These are phyloP conservation scores for Globisporangium spinosum DNA, from an alignment of 352 stramenopile species.

Conservation along the genomic window DNA sequence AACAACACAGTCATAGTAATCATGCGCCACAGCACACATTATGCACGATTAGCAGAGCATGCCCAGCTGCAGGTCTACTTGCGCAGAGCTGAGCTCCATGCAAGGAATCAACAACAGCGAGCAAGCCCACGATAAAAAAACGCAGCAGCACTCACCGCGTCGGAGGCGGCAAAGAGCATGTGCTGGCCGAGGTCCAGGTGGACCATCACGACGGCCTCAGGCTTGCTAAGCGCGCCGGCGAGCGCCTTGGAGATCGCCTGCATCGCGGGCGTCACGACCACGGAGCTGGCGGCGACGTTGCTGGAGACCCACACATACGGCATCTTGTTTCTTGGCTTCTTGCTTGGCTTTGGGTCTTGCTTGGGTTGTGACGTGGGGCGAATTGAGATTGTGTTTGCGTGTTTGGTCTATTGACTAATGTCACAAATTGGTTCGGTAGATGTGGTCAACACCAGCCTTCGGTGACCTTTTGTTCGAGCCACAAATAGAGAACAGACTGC, in stretches of 20 bases:
- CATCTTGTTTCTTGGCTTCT: conserved; percentile 26
- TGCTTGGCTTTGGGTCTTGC: neutral
- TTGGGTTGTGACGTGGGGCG: neutral
- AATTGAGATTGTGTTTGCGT: neutral
- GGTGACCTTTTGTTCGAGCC: neutral
- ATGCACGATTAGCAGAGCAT: neutral
- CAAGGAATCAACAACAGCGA: neutral
- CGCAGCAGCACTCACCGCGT: conserved; percentile 28
- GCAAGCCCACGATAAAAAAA: neutral
- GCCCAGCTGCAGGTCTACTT: neutral
- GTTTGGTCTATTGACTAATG: neutral
- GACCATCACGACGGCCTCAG: conserved; percentile 56
- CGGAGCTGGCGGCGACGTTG: conserved; percentile 35
- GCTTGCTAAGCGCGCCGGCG: conserved; percentile 39
- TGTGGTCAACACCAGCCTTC: neutral
- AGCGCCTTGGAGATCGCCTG: conserved; percentile 39
- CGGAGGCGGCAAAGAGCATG: conserved; percentile 50
- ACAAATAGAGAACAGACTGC: neutral
- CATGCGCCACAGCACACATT: neutral
- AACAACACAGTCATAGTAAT: neutral
- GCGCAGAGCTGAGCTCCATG: neutral
- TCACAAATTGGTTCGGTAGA: neutral
- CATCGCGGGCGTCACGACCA: conserved; percentile 32
- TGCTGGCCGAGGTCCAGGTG: conserved; percentile 44
- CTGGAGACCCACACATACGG: conserved; percentile 49